These are phyloP conservation scores for Termitomyces titanicus DNA, from an alignment of 768 basidiomycete species.

Conservation along the genomic window DNA sequence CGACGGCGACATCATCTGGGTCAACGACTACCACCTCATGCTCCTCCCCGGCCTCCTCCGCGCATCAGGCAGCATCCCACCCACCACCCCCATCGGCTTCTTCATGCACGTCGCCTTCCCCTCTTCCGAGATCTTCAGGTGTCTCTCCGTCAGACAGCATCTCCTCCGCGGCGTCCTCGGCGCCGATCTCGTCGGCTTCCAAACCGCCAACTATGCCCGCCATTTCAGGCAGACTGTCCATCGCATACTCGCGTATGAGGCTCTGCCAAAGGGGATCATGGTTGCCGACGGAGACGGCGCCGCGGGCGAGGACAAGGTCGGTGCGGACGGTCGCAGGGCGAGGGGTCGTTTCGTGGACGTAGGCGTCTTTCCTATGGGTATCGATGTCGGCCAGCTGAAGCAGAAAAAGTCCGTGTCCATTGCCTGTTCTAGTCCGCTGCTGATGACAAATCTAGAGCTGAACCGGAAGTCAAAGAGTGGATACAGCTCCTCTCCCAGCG, in stretches of 20 bases:
- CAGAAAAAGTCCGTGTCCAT: constrained; percentile 53
- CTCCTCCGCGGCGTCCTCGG: constrained; percentile 87
- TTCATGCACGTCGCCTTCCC: constrained; percentile 98
- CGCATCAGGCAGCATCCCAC: constrained; percentile 48
- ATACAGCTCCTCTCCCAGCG: constrained; percentile 74
- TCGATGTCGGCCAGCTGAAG: constrained; percentile 68
- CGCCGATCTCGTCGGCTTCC: constrained; percentile 92
- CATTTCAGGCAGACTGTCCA: constrained; percentile 86
- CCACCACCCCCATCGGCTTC: constrained; percentile 76
- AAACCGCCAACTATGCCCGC: constrained; percentile 77
- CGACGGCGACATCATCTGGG: constrained; percentile 89
- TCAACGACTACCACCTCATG: constrained; percentile 97
- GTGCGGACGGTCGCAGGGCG: constrained; percentile 21
- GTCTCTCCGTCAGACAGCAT: constrained; percentile 73
- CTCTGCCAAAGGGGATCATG: constrained; percentile 80
- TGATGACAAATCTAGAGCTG: constrained; percentile 38
- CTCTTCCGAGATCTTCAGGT: constrained; percentile 92
- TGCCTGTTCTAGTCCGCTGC: neutral
- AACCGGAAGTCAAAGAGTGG: constrained; percentile 82
- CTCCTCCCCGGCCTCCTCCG: constrained; percentile 87
- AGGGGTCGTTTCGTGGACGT: constrained; percentile 75
- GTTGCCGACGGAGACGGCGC: constrained; percentile 35
- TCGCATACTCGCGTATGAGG: constrained; percentile 76
- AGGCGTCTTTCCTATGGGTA: constrained; percentile 88
- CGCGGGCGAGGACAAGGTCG: constrained; percentile 12